Conservation (phyloP, 2,329 filamentous ascomycete species). For the Teratosphaeria nubilosa region DNA sequence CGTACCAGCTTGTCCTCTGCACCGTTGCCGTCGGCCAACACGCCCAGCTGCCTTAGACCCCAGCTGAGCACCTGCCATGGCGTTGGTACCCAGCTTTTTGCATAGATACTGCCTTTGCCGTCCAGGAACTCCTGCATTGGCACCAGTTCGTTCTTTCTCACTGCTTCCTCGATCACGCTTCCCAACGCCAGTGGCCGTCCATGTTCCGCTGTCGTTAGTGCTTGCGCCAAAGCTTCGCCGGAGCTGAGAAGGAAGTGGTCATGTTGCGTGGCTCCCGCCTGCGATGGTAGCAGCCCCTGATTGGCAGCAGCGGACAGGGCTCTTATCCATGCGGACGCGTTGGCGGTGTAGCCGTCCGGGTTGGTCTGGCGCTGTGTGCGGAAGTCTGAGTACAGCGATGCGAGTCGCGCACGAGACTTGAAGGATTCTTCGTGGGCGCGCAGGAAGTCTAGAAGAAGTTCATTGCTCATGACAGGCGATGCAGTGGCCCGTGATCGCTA, state of each 20-base stretch:
- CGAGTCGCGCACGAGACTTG: slow-evolving; percentile 58
- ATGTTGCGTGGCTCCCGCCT: slow-evolving; percentile 22
- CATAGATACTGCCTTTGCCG: slow-evolving; percentile 60
- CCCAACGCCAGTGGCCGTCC: slow-evolving; percentile 74
- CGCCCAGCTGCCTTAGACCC: slow-evolving; percentile 58
- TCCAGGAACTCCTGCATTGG: slow-evolving; percentile 58
- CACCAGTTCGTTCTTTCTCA: slow-evolving; percentile 59
- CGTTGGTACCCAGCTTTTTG: slow-evolving; percentile 55
- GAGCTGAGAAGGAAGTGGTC: slow-evolving; percentile 43
- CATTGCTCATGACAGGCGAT: background rate
- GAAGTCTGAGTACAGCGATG: slow-evolving; percentile 85
- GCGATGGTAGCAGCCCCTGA: slow-evolving; percentile 47
- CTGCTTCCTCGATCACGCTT: slow-evolving; percentile 66
- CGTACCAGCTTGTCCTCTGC: slow-evolving; percentile 48
- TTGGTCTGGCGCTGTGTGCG: slow-evolving; percentile 62
- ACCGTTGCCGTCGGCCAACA: slow-evolving; percentile 11
- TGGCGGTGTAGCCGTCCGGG: slow-evolving; percentile 75
- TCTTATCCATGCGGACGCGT: slow-evolving; percentile 67
- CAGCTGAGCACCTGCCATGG: slow-evolving; percentile 64
- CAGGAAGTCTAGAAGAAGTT: slow-evolving; percentile 52
- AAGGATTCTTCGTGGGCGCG: slow-evolving; percentile 40
- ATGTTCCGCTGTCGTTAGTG: slow-evolving; percentile 65
- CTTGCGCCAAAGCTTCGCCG: slow-evolving; percentile 55
- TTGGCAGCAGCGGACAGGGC: slow-evolving; percentile 61
- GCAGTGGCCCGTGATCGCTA: background rate